Conservation (phyloP, 345 rosid genomes). For the Reutealis trisperma region DNA sequence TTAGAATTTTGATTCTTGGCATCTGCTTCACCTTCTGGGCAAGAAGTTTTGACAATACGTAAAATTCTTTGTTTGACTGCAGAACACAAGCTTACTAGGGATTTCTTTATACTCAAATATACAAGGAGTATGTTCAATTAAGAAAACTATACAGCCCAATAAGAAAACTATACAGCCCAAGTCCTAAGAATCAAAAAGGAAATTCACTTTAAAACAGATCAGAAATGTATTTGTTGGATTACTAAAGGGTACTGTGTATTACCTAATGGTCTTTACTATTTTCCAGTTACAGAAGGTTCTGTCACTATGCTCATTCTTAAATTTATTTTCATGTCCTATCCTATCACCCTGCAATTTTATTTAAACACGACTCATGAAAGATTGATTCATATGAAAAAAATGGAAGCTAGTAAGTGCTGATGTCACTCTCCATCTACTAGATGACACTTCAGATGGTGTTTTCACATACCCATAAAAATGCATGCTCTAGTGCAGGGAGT, state of each 20-base stretch:
- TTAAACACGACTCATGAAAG: background rate
- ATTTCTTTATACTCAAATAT: background rate
- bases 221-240: background rate
- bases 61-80: background rate
- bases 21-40: constrained; percentile 11
- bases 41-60: background rate
- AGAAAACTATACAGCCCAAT: background rate
- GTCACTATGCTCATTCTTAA: background rate
- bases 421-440: background rate
- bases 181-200: background rate
- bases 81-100: background rate
- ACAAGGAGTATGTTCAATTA: background rate
- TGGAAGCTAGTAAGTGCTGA: too few species aligned
- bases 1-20: background rate
- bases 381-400: background rate
- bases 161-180: background rate
- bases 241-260: background rate
- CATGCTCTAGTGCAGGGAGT: background rate
- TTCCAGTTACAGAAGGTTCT: background rate
- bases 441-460: background rate
- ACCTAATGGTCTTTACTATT: background rate
- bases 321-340: background rate
- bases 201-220: background rate
- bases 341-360: background rate
- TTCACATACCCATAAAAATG: background rate